These are phyloP conservation scores for Punica granatum DNA, from an alignment of 345 rosid genomes.

Conservation along the genomic window DNA sequence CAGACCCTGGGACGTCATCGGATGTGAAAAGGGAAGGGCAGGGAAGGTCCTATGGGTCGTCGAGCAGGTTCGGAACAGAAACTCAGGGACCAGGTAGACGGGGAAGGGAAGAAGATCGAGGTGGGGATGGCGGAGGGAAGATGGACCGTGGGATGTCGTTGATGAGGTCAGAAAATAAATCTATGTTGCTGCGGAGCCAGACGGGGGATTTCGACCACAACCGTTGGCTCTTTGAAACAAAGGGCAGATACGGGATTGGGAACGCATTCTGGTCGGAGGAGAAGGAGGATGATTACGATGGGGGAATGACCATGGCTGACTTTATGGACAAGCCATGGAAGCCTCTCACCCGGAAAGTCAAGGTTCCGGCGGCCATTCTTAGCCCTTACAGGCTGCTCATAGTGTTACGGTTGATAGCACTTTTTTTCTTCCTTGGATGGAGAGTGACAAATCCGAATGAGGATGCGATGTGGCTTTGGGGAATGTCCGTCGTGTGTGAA, in stretches of 20 bases:
- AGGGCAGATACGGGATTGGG: slow-evolving; percentile 77
- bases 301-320: slow-evolving; percentile 49
- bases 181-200: slow-evolving; percentile 78
- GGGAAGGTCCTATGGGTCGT: slow-evolving; percentile 67
- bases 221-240: slow-evolving; percentile 78
- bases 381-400: slow-evolving; percentile 81
- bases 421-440: slow-evolving; percentile 73
- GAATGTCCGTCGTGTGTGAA: slow-evolving; percentile 72
- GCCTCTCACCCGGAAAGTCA: slow-evolving; percentile 61
- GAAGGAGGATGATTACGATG: slow-evolving; percentile 54
- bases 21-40: slow-evolving; percentile 66
- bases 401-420: slow-evolving; percentile 43
- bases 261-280: slow-evolving; percentile 58
- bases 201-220: slow-evolving; percentile 80
- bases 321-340: slow-evolving; percentile 81
- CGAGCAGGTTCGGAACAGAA: slow-evolving; percentile 89
- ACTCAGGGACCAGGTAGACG: slow-evolving; percentile 86
- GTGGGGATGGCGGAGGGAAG: slow-evolving; percentile 20
- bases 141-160: slow-evolving; percentile 12
- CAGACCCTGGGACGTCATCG: too few species aligned
- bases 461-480: slow-evolving; percentile 94
- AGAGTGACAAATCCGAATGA: slow-evolving; percentile 64
- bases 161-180: slow-evolving; percentile 36
- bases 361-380: slow-evolving; percentile 45
- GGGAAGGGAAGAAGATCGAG: slow-evolving; percentile 85